Evolutionary conservation across 306 rosid genomes (phyloP).

Genomic region (Lathyrus tuberosus): DNA sequence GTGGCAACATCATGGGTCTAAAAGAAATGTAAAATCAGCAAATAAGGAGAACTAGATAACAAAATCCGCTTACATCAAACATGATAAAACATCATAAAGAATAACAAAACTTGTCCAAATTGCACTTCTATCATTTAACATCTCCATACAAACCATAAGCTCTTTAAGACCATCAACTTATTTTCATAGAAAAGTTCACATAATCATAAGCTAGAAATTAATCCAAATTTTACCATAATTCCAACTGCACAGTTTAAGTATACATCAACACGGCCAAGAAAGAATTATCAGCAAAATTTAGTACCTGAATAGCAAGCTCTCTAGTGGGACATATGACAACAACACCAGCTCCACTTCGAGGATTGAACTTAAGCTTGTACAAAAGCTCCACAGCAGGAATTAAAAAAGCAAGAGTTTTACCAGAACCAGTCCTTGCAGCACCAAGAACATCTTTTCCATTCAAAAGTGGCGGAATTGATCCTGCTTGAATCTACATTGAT

Average conservation of each 20-base stretch:
- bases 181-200: not conserved
- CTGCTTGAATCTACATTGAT: conserved; percentile 78
- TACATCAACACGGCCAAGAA: not conserved
- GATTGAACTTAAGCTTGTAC: conserved; percentile 55
- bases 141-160: not conserved
- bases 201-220: not conserved
- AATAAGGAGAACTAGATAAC: not conserved
- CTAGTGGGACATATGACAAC: conserved; percentile 88
- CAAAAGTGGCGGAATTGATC: conserved; percentile 73
- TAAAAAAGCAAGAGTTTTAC: conserved; percentile 90
- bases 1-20: conserved; percentile 91
- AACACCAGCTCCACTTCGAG: conserved; percentile 85
- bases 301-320: conserved; percentile 96
- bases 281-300: not conserved
- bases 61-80: not conserved
- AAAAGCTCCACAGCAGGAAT: conserved; percentile 93
- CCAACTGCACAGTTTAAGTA: not conserved
- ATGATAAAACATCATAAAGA: not conserved
- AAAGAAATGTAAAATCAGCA: conserved; percentile 24
- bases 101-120: conserved; percentile 1
- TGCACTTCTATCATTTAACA: not conserved
- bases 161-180: not conserved
- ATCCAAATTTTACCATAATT: not conserved
- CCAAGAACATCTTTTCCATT: conserved; percentile 87
- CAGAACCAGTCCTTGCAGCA: conserved; percentile 99